Evolutionary conservation across 495 filamentous ascomycete species (phyloP).

Genomic region (Trichoderma reesei): DNA sequence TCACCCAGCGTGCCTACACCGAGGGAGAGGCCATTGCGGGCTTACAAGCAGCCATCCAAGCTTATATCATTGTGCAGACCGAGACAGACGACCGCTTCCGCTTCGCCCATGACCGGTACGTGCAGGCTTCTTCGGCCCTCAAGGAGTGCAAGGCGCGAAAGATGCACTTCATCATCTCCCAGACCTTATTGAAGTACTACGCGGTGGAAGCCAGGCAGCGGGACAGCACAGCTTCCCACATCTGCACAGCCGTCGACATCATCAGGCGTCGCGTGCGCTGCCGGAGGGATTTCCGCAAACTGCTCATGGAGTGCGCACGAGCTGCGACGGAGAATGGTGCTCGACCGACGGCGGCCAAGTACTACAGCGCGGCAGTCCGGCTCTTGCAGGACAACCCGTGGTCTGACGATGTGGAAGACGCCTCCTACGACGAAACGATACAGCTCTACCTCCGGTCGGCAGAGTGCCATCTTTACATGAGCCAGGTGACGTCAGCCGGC

Average conservation of each 20-base stretch:
- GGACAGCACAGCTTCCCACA: slow-evolving; percentile 66
- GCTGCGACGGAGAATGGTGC: slow-evolving; percentile 71
- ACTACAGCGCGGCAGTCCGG: slow-evolving; percentile 63
- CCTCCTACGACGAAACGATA: slow-evolving; percentile 76
- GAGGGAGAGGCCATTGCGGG: slow-evolving; percentile 56
- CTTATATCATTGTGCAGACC: slow-evolving; percentile 64
- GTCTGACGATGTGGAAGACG: slow-evolving; percentile 59
- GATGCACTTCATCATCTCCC: slow-evolving; percentile 84
- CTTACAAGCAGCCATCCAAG: slow-evolving; percentile 66
- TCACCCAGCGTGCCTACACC: slow-evolving; percentile 17
- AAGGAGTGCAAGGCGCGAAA: slow-evolving; percentile 58
- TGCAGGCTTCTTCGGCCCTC: slow-evolving; percentile 60
- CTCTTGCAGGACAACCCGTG: slow-evolving; percentile 72
- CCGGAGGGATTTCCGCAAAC: slow-evolving; percentile 56
- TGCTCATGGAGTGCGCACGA: slow-evolving; percentile 67
- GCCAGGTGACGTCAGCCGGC: slow-evolving; percentile 52
- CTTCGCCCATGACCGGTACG: slow-evolving; percentile 76
- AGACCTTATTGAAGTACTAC: slow-evolving; percentile 63
- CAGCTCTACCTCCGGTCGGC: slow-evolving; percentile 63
- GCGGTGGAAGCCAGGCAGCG: slow-evolving; percentile 43
- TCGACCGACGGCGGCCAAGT: slow-evolving; percentile 65
- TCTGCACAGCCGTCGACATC: slow-evolving; percentile 60
- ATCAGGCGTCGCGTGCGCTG: slow-evolving; percentile 53
- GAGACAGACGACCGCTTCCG: slow-evolving; percentile 67
- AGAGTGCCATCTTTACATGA: slow-evolving; percentile 74